Percentiles rank a stretch among this genome's conserved stretches.
phyloP scores from a whole-genome alignment of 2,329 filamentous ascomycete genomes.

The Moelleriella libera region DNA sequence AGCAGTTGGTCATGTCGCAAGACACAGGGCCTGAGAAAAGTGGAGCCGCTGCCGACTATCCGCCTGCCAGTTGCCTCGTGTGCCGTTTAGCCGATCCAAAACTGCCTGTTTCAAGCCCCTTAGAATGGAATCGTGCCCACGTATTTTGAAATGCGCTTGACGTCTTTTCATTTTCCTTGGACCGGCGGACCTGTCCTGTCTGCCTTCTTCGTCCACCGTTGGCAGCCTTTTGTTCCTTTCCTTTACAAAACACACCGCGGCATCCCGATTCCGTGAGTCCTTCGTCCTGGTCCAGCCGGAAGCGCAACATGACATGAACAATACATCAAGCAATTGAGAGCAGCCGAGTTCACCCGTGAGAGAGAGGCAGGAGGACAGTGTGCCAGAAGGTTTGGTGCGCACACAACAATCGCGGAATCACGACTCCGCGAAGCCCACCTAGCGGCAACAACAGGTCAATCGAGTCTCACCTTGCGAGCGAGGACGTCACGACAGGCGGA shows the following conservation, averaged over 20 bases:
- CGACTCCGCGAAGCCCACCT: neutral
- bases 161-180: neutral
- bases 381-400: too few species aligned
- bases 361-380: neutral
- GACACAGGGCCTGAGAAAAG: neutral
- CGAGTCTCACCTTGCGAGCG: neutral
- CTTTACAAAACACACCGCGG: too few species aligned
- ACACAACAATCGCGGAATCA: too few species aligned
- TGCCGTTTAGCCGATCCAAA: conserved; percentile 3
- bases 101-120: conserved; percentile 1
- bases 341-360: neutral
- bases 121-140: neutral
- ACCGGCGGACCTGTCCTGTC: neutral
- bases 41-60: conserved; percentile 4
- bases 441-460: neutral
- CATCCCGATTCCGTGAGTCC: too few species aligned
- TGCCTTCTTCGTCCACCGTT: neutral
- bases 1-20: neutral
- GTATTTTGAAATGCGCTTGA: neutral
- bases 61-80: conserved; percentile 1
- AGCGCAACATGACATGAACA: neutral
- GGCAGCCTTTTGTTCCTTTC: too few species aligned
- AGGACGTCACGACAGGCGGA: neutral
- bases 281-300: neutral
- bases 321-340: neutral